Percentiles rank a stretch among this genome's conserved stretches.
Evolutionary conservation across 306 rosid genomes (phyloP).

Genomic region (Glycine soja): DNA sequence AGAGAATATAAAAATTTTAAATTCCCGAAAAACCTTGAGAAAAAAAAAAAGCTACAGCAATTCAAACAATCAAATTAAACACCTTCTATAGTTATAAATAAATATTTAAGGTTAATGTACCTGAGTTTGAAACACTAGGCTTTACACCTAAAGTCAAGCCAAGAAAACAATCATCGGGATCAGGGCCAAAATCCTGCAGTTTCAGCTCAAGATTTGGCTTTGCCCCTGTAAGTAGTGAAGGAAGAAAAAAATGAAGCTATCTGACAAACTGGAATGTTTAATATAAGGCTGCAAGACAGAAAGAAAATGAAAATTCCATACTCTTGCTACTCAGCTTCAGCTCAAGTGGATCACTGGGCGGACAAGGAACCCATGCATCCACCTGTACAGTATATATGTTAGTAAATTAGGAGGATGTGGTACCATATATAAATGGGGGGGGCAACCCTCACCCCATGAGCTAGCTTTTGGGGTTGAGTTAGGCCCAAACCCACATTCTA

Average conservation of each 20-base stretch:
- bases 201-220: slow-evolving; percentile 85
- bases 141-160: slow-evolving; percentile 87
- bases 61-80: not conserved
- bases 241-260: slow-evolving; percentile 40
- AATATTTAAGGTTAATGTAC: slow-evolving; percentile 51
- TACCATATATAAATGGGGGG: no score
- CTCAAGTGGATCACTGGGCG: slow-evolving; percentile 78
- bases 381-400: slow-evolving; percentile 59
- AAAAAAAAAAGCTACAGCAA: not conserved
- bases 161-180: slow-evolving; percentile 89
- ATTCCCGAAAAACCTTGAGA: not conserved
- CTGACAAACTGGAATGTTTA: slow-evolving; percentile 33
- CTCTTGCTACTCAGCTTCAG: slow-evolving; percentile 80
- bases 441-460: no score
- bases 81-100: not conserved
- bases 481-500: no score
- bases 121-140: slow-evolving; percentile 76
- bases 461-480: no score
- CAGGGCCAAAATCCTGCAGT: slow-evolving; percentile 81
- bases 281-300: slow-evolving; percentile 25
- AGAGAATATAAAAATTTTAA: slow-evolving; percentile 5
- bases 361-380: slow-evolving; percentile 63
- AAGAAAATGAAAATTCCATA: slow-evolving; percentile 44
- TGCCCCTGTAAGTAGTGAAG: slow-evolving; percentile 58
- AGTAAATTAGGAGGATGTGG: slow-evolving; percentile 30